A percentile compares a stretch with the other conserved stretches of the same genome.
phyloP scores from a whole-genome alignment of 345 rosid species.

The Dipteronia dyeriana region DNA sequence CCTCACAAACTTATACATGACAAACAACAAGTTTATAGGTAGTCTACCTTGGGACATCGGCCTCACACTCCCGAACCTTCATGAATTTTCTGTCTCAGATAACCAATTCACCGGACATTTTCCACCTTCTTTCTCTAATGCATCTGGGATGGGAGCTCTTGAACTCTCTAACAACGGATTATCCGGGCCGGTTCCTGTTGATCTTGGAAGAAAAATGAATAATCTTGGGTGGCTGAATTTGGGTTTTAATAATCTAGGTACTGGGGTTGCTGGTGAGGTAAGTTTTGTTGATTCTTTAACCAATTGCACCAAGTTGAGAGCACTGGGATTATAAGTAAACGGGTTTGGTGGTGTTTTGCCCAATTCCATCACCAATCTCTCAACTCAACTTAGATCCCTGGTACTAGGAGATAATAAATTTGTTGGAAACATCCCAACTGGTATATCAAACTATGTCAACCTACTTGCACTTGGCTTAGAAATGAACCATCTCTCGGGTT shows the following conservation, averaged over 20 bases:
- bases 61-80: constrained; percentile 20
- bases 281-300: constrained; percentile 23
- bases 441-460: constrained; percentile 5
- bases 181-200: constrained; percentile 17
- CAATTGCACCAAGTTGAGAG: constrained; percentile 18
- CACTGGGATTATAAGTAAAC: constrained; percentile 6
- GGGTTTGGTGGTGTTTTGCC: constrained; percentile 28
- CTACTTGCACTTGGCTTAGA: not conserved
- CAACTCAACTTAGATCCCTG: constrained; percentile 13
- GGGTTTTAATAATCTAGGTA: constrained; percentile 21
- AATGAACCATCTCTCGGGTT: not conserved
- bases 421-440: constrained; percentile 5
- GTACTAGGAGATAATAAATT: constrained; percentile 13
- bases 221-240: constrained; percentile 17
- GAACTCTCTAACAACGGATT: not conserved
- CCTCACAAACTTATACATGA: not conserved
- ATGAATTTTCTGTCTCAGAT: not conserved
- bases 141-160: constrained; percentile 17
- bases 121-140: constrained; percentile 33
- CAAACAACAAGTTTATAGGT: constrained; percentile 12
- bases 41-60: constrained; percentile 20
- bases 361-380: constrained; percentile 24
- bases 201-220: constrained; percentile 20
- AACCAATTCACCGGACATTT: constrained; percentile 33
- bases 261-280: constrained; percentile 15